These are phyloP conservation scores for Diutina pseudorugosa DNA, from an alignment of 1,139 yeast genomes.

Conservation along the genomic window DNA sequence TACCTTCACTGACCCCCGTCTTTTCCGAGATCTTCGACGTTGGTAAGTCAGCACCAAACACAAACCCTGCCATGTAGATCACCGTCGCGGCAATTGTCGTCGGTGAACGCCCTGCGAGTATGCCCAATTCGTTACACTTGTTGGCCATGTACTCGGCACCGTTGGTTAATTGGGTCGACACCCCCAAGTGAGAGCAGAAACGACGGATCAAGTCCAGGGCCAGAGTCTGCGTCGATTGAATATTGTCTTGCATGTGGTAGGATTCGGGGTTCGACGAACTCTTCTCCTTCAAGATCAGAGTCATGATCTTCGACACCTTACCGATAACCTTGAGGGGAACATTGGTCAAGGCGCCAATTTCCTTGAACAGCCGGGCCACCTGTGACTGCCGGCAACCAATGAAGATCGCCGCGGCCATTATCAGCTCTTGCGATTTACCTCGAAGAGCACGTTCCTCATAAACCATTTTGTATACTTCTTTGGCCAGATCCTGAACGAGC, in stretches of 20 bases:
- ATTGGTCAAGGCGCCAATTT: constrained; percentile 88
- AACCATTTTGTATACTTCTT: constrained; percentile 87
- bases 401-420: constrained; percentile 93
- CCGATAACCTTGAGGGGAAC: constrained; percentile 95
- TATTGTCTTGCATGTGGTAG: constrained; percentile 37
- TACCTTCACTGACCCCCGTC: constrained; percentile 97
- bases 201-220: constrained; percentile 94
- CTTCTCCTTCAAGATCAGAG: constrained; percentile 60
- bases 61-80: constrained; percentile 80
- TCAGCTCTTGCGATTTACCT: constrained; percentile 87
- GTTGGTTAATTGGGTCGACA: constrained; percentile 73
- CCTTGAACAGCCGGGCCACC: constrained; percentile 92
- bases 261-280: constrained; percentile 34
- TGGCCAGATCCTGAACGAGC: constrained; percentile 94
- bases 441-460: constrained; percentile 79
- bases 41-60: constrained; percentile 59
- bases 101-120: constrained; percentile 93
- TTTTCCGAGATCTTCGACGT: constrained; percentile 83
- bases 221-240: constrained; percentile 78
- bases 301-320: constrained; percentile 72
- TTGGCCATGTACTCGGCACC: constrained; percentile 92
- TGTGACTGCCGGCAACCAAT: constrained; percentile 92
- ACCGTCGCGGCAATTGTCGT: constrained; percentile 97
- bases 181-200: constrained; percentile 90
- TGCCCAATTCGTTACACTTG: constrained; percentile 82